Evolutionary conservation across 164 flowering plant species (phyloP).

Genomic region (Dillenia suffruticosa): DNA sequence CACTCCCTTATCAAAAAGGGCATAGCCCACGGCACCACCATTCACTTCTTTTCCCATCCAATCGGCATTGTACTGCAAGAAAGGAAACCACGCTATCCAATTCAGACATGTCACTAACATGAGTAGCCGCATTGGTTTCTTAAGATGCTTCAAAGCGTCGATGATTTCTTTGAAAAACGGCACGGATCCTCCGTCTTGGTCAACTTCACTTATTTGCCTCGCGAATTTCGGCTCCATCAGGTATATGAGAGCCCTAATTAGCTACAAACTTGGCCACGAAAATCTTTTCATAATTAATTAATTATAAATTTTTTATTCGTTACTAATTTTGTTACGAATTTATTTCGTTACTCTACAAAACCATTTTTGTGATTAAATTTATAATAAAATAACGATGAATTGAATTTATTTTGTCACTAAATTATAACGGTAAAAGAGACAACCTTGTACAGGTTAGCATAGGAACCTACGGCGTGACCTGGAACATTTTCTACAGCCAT

Average conservation of each 20-base stretch:
- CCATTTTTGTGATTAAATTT: constrained; percentile 42
- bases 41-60: constrained; percentile 88
- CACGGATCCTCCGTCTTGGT: background rate
- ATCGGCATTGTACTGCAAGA: constrained; percentile 63
- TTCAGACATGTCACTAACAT: constrained; percentile 64
- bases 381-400: too few relatives aligned
- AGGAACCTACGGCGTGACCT: constrained; percentile 72
- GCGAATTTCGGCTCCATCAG: constrained; percentile 24
- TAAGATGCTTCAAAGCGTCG: constrained; percentile 35
- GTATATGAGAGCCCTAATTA: constrained; percentile 30
- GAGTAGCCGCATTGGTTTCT: constrained; percentile 57
- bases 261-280: too few relatives aligned
- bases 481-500: constrained; percentile 81
- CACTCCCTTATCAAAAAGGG: constrained; percentile 52
- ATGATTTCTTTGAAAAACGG: constrained; percentile 42
- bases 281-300: too few relatives aligned
- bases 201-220: background rate
- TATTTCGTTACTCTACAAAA: too few relatives aligned
- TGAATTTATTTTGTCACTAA: too few relatives aligned
- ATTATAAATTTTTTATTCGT: too few relatives aligned
- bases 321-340: too few relatives aligned
- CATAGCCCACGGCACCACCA: constrained; percentile 42
- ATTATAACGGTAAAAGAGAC: too few relatives aligned
- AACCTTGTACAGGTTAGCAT: constrained; percentile 33
- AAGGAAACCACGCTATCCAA: constrained; percentile 91